Evolutionary conservation across 257 asterid genomes (phyloP).

Genomic region (Cordia subcordata): DNA sequence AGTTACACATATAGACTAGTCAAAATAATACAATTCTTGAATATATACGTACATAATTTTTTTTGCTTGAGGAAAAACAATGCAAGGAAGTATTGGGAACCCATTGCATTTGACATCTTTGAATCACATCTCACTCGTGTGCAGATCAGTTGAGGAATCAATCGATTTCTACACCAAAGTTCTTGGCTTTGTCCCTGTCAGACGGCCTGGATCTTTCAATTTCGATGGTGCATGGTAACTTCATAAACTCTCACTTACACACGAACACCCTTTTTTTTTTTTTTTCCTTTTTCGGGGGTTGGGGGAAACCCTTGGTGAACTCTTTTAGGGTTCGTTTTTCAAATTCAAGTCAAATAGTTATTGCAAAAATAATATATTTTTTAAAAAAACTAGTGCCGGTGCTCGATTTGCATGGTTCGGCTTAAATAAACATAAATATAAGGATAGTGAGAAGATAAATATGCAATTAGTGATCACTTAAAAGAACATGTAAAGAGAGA

Average conservation of each 20-base stretch:
- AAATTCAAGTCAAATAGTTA: too few species aligned
- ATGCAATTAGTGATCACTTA: too few species aligned
- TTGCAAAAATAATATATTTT: too few species aligned
- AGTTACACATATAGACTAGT: neutral
- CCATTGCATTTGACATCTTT: slow-evolving; percentile 26
- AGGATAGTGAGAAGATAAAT: too few species aligned
- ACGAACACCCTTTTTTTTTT: too few species aligned
- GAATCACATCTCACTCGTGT: slow-evolving; percentile 25
- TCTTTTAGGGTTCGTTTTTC: too few species aligned
- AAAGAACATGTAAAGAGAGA: too few species aligned
- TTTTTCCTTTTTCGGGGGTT: too few species aligned
- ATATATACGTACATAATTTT: neutral
- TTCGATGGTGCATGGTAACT: slow-evolving; percentile 33
- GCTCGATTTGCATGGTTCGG: too few species aligned
- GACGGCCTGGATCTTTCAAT: slow-evolving; percentile 27
- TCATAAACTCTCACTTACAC: neutral
- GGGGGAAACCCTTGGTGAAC: too few species aligned
- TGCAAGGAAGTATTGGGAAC: slow-evolving; percentile 16
- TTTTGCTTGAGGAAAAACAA: neutral
- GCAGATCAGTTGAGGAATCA: slow-evolving; percentile 27
- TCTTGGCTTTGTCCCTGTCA: slow-evolving; percentile 29
- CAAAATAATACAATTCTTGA: neutral
- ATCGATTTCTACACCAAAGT: slow-evolving; percentile 25
- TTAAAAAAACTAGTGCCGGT: too few species aligned
- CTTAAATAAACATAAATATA: too few species aligned